Conservation (phyloP, 2,329 filamentous ascomycete genomes). For the Fusarium longipes region DNA sequence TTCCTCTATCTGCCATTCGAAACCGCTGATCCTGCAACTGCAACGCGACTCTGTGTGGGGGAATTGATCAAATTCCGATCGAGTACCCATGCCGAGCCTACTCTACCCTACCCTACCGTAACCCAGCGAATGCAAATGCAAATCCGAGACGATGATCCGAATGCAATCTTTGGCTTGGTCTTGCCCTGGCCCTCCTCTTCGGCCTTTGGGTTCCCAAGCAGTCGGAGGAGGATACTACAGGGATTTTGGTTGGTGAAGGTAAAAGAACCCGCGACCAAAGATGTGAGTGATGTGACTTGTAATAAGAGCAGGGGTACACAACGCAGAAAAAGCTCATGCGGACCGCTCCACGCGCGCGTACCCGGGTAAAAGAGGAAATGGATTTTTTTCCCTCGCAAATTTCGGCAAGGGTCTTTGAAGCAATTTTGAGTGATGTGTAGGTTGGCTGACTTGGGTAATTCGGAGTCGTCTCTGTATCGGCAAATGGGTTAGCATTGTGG, state of each 20-base stretch:
- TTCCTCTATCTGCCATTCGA: constrained; percentile 13
- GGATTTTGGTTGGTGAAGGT: constrained; percentile 35
- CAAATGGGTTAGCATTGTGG: constrained; percentile 21
- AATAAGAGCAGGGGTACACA: constrained; percentile 33
- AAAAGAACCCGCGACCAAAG: constrained; percentile 16
- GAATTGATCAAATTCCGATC: constrained; percentile 34
- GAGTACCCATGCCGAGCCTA: not conserved
- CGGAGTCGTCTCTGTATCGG: not conserved
- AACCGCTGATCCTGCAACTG: not conserved
- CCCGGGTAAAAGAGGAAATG: not conserved
- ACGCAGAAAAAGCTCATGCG: constrained; percentile 41
- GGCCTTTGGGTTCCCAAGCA: constrained; percentile 26
- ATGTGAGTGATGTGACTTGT: constrained; percentile 41
- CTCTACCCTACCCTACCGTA: not conserved
- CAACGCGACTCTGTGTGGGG: constrained; percentile 19
- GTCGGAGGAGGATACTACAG: constrained; percentile 35
- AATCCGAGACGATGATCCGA: constrained; percentile 38
- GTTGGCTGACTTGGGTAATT: constrained; percentile 1
- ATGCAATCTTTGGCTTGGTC: constrained; percentile 38
- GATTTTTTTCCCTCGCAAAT: not conserved
- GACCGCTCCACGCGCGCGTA: constrained; percentile 40
- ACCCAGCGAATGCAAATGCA: constrained; percentile 19
- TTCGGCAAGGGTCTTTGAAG: constrained; percentile 5
- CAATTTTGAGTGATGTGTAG: not conserved
- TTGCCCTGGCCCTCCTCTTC: not conserved